Conservation (phyloP, 257 asterid species). For the Solanum rostratum region DNA sequence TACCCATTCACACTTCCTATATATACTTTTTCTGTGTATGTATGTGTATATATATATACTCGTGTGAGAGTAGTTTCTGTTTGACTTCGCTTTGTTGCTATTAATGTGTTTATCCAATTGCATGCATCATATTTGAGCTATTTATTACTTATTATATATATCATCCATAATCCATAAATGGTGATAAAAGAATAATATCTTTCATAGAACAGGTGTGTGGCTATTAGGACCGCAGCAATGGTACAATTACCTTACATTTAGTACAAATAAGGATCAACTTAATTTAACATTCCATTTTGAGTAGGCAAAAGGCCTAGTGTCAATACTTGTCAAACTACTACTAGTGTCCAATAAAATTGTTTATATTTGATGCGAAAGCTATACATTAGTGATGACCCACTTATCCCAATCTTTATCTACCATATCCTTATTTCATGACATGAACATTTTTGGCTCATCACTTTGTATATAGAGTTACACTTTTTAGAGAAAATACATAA, state of each 20-base stretch:
- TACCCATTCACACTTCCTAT: neutral
- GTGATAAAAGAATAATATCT: neutral
- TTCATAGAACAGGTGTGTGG: neutral
- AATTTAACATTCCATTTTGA: slow-evolving; percentile 9
- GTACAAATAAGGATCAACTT: neutral
- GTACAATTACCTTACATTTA: neutral
- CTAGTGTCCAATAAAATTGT: neutral
- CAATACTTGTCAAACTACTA: neutral
- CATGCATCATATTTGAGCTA: neutral
- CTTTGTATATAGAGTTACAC: neutral
- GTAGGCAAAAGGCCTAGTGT: neutral
- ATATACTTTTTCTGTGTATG: neutral
- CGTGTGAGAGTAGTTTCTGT: neutral
- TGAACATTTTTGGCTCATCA: neutral
- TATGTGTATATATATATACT: neutral
- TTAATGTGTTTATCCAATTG: neutral
- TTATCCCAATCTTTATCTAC: neutral
- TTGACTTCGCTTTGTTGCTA: neutral
- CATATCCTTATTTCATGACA: neutral
- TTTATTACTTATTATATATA: neutral
- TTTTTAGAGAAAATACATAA: no score
- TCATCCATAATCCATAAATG: neutral
- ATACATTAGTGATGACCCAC: neutral
- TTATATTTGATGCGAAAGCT: neutral
- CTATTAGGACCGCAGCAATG: neutral